phyloP scores from a whole-genome alignment of 2,329 filamentous ascomycete genomes.

The Colletotrichum paranaense region DNA sequence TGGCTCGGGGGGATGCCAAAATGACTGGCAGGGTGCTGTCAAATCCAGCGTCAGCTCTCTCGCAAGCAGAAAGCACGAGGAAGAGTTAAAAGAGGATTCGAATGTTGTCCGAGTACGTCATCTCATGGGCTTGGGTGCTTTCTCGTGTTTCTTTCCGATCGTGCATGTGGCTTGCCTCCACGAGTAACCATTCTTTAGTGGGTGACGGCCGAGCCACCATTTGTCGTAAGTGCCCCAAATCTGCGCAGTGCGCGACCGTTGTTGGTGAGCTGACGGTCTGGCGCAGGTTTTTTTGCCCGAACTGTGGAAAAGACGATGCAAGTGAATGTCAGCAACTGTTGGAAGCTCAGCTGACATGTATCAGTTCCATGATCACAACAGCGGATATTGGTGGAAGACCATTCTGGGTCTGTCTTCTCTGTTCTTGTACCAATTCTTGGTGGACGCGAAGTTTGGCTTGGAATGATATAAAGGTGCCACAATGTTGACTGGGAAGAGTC shows the following conservation, averaged over 20 bases:
- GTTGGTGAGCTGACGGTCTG: constrained; percentile 17
- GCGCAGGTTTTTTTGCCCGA: not conserved
- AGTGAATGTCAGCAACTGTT: not conserved
- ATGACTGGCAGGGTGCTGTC: not conserved
- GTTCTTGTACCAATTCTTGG: not conserved
- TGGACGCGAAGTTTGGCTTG: not conserved
- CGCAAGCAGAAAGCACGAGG: not conserved
- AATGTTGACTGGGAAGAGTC: not conserved
- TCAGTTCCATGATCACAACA: not conserved
- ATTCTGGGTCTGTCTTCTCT: not conserved
- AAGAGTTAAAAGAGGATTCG: not conserved
- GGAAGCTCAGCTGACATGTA: not conserved
- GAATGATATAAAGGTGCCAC: not conserved
- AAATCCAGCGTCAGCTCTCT: not conserved
- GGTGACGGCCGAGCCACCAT: constrained; percentile 32
- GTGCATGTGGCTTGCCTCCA: constrained; percentile 19
- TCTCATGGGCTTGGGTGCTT: constrained; percentile 9
- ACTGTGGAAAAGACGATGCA: not conserved
- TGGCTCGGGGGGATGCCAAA: constrained; percentile 1
- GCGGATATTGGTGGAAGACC: not conserved
- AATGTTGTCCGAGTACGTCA: constrained; percentile 2
- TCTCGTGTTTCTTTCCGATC: constrained; percentile 16
- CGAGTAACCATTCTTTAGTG: constrained; percentile 9
- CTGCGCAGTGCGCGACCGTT: constrained; percentile 1
- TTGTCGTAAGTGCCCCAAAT: constrained; percentile 30